phyloP scores from a whole-genome alignment of 371 early-diverging fungal species.

The Capillidium heterosporum region DNA sequence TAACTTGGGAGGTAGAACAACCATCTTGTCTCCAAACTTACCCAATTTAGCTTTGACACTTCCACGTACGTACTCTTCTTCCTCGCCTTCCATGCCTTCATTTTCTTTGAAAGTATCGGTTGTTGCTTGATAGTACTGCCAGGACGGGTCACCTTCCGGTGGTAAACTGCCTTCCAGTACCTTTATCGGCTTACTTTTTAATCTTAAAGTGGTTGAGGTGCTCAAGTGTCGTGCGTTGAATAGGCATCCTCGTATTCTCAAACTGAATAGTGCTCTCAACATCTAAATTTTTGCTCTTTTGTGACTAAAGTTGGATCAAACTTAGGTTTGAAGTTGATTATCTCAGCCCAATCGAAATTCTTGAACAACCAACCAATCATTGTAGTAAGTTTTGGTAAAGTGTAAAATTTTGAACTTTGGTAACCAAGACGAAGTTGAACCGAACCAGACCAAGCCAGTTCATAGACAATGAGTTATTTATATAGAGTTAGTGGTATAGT shows the following conservation, averaged over 20 bases:
- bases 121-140: not conserved
- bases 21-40: conserved; percentile 45
- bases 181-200: not conserved
- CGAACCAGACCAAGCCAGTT: not conserved
- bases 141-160: conserved; percentile 2
- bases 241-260: too few relatives aligned
- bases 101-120: not conserved
- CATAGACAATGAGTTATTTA: not conserved
- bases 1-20: conserved; percentile 31
- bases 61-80: conserved; percentile 18
- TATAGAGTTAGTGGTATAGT: not conserved
- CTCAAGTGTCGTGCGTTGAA: too few relatives aligned
- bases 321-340: too few relatives aligned
- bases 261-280: too few relatives aligned
- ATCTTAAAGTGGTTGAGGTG: too few relatives aligned
- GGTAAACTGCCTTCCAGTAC: not conserved
- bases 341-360: too few relatives aligned
- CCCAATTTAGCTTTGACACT: conserved; percentile 54
- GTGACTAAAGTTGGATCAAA: too few relatives aligned
- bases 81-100: not conserved
- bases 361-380: too few relatives aligned
- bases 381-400: too few relatives aligned
- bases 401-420: too few relatives aligned
- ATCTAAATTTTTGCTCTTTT: too few relatives aligned
- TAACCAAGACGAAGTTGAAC: not conserved